Percentiles rank a stretch among this genome's conserved stretches.
phyloP scores from a whole-genome alignment of 1,284 basidiomycete species.

The Boletellus deceptivus region DNA sequence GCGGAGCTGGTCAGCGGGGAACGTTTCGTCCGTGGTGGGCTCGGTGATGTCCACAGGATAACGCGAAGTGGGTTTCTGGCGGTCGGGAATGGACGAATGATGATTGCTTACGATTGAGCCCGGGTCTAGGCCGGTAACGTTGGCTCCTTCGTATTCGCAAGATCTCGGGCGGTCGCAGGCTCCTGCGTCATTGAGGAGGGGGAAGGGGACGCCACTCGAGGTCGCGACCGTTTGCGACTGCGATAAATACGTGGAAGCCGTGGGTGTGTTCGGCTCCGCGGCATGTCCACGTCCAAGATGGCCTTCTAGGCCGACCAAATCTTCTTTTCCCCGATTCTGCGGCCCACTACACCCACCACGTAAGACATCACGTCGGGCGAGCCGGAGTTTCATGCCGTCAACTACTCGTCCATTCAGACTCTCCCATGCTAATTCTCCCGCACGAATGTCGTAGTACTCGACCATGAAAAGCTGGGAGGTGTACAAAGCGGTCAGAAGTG shows the following conservation, averaged over 20 bases:
- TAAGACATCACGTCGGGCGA: slow-evolving; percentile 23
- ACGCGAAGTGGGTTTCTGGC: slow-evolving; percentile 18
- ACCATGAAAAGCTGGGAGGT: slow-evolving; percentile 46
- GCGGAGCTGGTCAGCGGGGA: slow-evolving; percentile 16
- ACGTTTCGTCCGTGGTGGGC: slow-evolving; percentile 13
- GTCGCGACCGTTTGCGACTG: slow-evolving; percentile 29
- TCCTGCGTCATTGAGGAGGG: slow-evolving; percentile 32
- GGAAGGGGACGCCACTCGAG: slow-evolving; percentile 30
- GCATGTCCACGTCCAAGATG: slow-evolving; percentile 32
- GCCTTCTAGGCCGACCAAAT: slow-evolving; percentile 25
- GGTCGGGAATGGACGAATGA: slow-evolving; percentile 18
- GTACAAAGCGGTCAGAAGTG: slow-evolving; percentile 20
- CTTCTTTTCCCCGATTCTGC: slow-evolving; percentile 33
- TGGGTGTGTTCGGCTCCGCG: slow-evolving; percentile 39
- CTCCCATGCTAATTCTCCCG: slow-evolving; percentile 46
- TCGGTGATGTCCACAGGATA: slow-evolving; percentile 21
- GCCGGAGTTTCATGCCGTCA: slow-evolving; percentile 44
- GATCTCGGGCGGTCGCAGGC: slow-evolving; percentile 19
- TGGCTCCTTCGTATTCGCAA: slow-evolving; percentile 21
- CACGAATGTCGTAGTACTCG: slow-evolving; percentile 63
- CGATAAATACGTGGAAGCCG: slow-evolving; percentile 35
- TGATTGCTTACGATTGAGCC: slow-evolving; percentile 11
- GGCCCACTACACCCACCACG: slow-evolving; percentile 17
- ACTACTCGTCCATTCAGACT: slow-evolving; percentile 40
- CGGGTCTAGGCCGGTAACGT: slow-evolving; percentile 10